These are phyloP conservation scores for Exutisphaerella laricina DNA, from an alignment of 2,329 filamentous ascomycete species.

Conservation along the genomic window DNA sequence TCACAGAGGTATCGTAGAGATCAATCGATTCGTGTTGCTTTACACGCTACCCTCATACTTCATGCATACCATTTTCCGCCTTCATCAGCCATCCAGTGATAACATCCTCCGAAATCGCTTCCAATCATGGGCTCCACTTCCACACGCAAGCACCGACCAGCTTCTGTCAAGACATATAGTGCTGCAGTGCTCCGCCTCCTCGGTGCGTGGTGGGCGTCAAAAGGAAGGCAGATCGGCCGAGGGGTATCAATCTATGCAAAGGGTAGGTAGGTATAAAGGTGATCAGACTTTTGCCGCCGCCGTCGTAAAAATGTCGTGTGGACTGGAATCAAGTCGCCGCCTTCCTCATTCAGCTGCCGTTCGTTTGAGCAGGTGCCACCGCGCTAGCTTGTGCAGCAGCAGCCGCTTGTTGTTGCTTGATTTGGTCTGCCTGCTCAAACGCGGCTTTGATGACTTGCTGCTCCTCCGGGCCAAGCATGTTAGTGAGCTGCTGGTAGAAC, in stretches of 20 bases:
- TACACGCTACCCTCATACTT: no score
- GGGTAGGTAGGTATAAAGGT: constrained; percentile 1
- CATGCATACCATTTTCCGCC: neutral
- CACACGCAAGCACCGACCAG: neutral
- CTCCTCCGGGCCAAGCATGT: constrained; percentile 73
- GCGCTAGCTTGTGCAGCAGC: constrained; percentile 8
- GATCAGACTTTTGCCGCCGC: neutral
- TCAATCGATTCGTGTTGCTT: no score
- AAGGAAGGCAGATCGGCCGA: constrained; percentile 1
- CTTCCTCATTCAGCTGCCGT: constrained; percentile 12
- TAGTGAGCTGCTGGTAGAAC: constrained; percentile 75
- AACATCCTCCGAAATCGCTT: neutral
- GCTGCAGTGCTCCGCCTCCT: neutral
- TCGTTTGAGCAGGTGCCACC: constrained; percentile 6
- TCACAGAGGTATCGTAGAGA: no score
- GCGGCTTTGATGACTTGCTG: constrained; percentile 74
- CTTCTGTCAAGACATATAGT: neutral
- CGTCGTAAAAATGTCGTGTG: neutral
- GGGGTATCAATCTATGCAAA: constrained; percentile 9
- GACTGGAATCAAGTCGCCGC: no score
- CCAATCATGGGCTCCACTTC: neutral
- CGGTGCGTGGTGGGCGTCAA: neutral
- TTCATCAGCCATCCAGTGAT: neutral
- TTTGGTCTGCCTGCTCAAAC: constrained; percentile 62
- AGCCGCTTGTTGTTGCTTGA: constrained; percentile 31